A percentile compares a stretch with the other conserved stretches of the same genome.
These are phyloP conservation scores for Acmispon strigosus DNA, from an alignment of 306 rosid species.

Conservation along the genomic window DNA sequence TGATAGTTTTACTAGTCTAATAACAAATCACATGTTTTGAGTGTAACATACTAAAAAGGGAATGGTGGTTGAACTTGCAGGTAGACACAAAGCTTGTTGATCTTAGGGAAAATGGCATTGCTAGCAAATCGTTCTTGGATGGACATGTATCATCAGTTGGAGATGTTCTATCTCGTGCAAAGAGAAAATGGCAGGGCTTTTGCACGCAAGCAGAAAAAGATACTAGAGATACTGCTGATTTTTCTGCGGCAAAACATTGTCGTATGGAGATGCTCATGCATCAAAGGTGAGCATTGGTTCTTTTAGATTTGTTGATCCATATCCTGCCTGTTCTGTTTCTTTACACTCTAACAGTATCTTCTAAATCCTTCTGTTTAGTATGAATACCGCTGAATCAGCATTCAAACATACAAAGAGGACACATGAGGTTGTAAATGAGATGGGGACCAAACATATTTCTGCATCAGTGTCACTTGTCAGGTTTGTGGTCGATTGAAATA, in stretches of 20 bases:
- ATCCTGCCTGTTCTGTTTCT: not conserved
- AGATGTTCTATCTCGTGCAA: conserved; percentile 59
- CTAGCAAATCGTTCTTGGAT: conserved; percentile 69
- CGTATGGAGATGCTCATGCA: conserved; percentile 78
- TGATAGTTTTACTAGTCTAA: too few species aligned
- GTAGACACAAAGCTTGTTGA: conserved; percentile 71
- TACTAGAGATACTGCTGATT: conserved; percentile 61
- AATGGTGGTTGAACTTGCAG: conserved; percentile 36
- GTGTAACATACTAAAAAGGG: not conserved
- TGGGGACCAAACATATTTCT: conserved; percentile 48
- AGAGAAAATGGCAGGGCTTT: conserved; percentile 85
- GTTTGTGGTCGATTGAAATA: conserved; percentile 29
- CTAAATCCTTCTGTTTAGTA: conserved; percentile 28
- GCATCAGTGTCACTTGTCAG: conserved; percentile 57
- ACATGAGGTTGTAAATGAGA: conserved; percentile 56
- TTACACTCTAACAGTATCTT: not conserved
- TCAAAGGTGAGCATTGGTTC: conserved; percentile 45
- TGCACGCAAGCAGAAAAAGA: conserved; percentile 68
- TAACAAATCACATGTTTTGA: too few species aligned
- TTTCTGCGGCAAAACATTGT: conserved; percentile 86
- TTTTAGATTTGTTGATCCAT: not conserved
- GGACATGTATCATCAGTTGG: conserved; percentile 64
- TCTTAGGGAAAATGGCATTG: conserved; percentile 53
- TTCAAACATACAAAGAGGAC: conserved; percentile 55
- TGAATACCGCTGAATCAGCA: conserved; percentile 48